Percentiles rank a stretch among this genome's conserved stretches.
Conservation (phyloP, 2,329 filamentous ascomycete species). For the Amauroascus verrucosus region DNA sequence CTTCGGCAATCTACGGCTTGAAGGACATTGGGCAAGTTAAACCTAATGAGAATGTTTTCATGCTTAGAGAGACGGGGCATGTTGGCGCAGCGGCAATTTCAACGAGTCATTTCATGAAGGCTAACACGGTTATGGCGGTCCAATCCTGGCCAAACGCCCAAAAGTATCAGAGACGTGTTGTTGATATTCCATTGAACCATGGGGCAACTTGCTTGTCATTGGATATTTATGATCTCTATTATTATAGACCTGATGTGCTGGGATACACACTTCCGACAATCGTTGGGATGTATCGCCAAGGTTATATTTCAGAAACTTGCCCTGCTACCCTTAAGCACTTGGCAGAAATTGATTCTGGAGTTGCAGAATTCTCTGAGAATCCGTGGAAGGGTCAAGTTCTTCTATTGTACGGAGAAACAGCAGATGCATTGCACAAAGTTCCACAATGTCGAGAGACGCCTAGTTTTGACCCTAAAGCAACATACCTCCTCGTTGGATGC, state of each 20-base stretch:
- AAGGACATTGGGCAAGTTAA: slow-evolving; percentile 13
- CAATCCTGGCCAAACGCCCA: background rate
- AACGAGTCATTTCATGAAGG: slow-evolving; percentile 14
- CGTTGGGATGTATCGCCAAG: background rate
- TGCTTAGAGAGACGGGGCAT: slow-evolving; percentile 16
- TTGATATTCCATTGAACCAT: background rate
- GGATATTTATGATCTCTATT: background rate
- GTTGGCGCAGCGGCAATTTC: slow-evolving; percentile 18
- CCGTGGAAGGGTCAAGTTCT: background rate
- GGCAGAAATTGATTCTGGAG: background rate
- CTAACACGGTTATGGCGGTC: slow-evolving; percentile 17
- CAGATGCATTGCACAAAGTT: background rate
- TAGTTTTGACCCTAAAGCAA: slow-evolving; percentile 3
- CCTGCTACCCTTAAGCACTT: background rate
- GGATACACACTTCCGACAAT: background rate
- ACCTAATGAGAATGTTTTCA: slow-evolving; percentile 17
- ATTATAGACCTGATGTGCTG: background rate
- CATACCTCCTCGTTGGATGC: slow-evolving; percentile 21
- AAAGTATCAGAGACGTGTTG: background rate
- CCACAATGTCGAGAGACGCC: background rate
- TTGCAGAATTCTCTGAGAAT: background rate
- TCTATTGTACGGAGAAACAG: background rate
- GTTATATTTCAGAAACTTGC: background rate
- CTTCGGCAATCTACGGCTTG: slow-evolving; percentile 12
- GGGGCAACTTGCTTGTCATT: slow-evolving; percentile 2